Evolutionary conservation across 1,284 basidiomycete species (phyloP).

Genomic region (Tetrapyrgos nigripes): DNA sequence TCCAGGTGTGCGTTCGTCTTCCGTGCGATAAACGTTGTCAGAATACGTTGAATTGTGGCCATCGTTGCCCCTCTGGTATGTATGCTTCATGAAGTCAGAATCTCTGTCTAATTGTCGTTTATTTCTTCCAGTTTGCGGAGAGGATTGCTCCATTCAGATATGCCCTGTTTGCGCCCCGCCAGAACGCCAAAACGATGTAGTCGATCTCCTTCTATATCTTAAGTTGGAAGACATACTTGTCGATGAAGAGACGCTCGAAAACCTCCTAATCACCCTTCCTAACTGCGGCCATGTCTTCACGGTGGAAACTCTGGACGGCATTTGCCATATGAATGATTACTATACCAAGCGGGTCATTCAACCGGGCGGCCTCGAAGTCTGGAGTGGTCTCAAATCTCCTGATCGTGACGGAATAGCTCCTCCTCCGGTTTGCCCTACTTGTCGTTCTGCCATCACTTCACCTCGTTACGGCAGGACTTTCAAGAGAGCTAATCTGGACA

Average conservation of each 20-base stretch:
- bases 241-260: slow-evolving; percentile 48
- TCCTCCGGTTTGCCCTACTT: slow-evolving; percentile 63
- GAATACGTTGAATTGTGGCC: slow-evolving; percentile 58
- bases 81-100: not conserved
- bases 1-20: slow-evolving; percentile 68
- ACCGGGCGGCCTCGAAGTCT: slow-evolving; percentile 43
- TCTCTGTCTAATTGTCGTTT: slow-evolving; percentile 21
- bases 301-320: slow-evolving; percentile 72
- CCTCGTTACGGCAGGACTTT: slow-evolving; percentile 59
- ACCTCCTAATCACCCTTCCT: slow-evolving; percentile 62
- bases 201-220: slow-evolving; percentile 64
- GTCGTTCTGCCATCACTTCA: slow-evolving; percentile 54
- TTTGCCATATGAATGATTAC: slow-evolving; percentile 57
- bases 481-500: slow-evolving; percentile 59
- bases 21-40: slow-evolving; percentile 69
- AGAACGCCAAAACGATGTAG: slow-evolving; percentile 48
- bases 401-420: slow-evolving; percentile 43
- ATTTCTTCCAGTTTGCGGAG: slow-evolving; percentile 63
- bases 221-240: slow-evolving; percentile 56
- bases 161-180: slow-evolving; percentile 59
- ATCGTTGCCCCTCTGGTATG: slow-evolving; percentile 72
- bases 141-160: slow-evolving; percentile 62
- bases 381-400: not conserved
- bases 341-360: slow-evolving; percentile 43
- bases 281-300: slow-evolving; percentile 72